Evolutionary conservation across 2,329 filamentous ascomycete genomes (phyloP), one percentile per base, ranked within the genome.

Genomic region (Talaromyces sp.): DNA sequence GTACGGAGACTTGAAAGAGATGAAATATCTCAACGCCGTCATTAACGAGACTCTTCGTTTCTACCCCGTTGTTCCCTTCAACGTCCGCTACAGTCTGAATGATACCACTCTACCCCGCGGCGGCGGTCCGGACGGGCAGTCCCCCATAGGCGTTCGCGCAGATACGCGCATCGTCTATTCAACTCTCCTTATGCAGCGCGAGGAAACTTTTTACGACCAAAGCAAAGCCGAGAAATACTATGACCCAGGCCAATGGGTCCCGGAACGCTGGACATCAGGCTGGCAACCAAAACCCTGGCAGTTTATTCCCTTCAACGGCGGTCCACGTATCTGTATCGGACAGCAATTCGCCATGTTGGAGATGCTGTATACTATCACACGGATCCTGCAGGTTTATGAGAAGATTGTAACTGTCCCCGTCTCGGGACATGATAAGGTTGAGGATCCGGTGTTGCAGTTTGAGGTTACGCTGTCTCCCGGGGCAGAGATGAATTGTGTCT

Each of bases 1-100:
- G 0, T 96, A 96, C 74, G 83, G 86, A 12, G 85, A 96, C 71
- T 82, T 96, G 64, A 96, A 96, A 80, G 83, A 83, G 67, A 96
- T 96, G 92, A 88, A 89, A 69, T 96, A 93, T 73, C 84, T 95
- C 16, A 81, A 77, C 54, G 77, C 88, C 69, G 78, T 89, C 57
- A 82, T 96, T 69, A 89, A 91, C 77, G 91, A 96, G 77, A 90
- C 86, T 0, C 83, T 93, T 64, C 87, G 91, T 14, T 76, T 93
- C 11, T 92, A 93, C 74, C 91, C 91, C 0, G 82, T 86, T 14
- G 89, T 95, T 1, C 91, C 91, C 1, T 90, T 89, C 80, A 95
- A 95, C 76, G 83, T 91, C 58, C 88, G 92, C 65, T 79, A 88
- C 35, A 85, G 90, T 12, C 81, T 91, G 12, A 82, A 81, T 63